Evolutionary conservation across 2,329 filamentous ascomycete genomes (phyloP), one percentile per base, ranked within the genome.

Genomic region (Lecanicillium sp.): DNA sequence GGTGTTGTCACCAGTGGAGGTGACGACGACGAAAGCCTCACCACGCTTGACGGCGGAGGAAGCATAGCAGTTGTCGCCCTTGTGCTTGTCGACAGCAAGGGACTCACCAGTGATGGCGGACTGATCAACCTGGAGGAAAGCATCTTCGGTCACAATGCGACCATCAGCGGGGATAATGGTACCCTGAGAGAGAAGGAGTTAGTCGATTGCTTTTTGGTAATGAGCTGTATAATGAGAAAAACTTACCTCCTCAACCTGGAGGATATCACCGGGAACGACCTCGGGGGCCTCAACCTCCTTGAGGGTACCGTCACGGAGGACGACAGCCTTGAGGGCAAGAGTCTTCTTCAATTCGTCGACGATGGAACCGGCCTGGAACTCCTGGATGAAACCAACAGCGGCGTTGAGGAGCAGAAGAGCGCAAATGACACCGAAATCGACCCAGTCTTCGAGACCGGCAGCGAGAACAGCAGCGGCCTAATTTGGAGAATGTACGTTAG

Each of bases 291-390:
- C 84, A 45, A 94, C 71, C 62, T 94, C 87, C 62, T 79, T 75
- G 45, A 88, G 74, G 41, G 74, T 71, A 32, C 63, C 84, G 58
- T 90, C 84, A 71, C 88, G 85, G 58, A 92, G 76, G 51, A 94
- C 87, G 32, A 86, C 80, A 57, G 87, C 87, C 73, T 89, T 92
- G 36, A 94, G 77, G 41, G 87, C 87, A 29, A 94, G 77, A 39
- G 84, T 90, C 70, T 92, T 89, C 72, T 94, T 94, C 55, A 94
- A 67, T 60, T 92, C 86, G 35, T 90, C 86, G 65, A 94, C 87
- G 47, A 94, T 92, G 40, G 84, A 89, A 58, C 85, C 87, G 45
- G 87, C 87, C 65, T 94, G 86, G 65, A 75, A 94, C 66, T 94
- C 87, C 62, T 94, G 87, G 44, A 89, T 70, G 65, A 94, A 94